phyloP scores from a whole-genome alignment of 257 asterid species.

The Gynochthodes officinalis region DNA sequence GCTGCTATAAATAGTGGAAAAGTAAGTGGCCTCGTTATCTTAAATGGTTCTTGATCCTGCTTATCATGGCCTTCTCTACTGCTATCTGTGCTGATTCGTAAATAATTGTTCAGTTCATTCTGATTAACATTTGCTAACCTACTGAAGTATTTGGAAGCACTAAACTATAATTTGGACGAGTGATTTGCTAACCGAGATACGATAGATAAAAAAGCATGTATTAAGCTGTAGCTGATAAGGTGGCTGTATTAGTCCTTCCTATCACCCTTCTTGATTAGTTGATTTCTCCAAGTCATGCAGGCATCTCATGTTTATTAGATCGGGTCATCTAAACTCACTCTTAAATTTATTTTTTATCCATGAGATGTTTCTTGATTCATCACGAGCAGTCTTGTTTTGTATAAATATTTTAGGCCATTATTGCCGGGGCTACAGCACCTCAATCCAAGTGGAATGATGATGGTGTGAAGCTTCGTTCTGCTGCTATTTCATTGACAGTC shows the following conservation, averaged over 20 bases:
- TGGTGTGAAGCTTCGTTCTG: slow-evolving; percentile 81
- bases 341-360: not conserved
- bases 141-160: not conserved
- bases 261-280: not conserved
- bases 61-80: not conserved
- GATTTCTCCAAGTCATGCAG: not conserved
- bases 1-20: slow-evolving; percentile 85
- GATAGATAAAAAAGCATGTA: not conserved
- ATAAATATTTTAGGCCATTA: slow-evolving; percentile 44
- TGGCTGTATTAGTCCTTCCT: not conserved
- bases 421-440: slow-evolving; percentile 91
- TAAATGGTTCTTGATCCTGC: slow-evolving; percentile 1
- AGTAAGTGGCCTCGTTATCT: slow-evolving; percentile 36
- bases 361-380: not conserved
- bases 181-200: not conserved
- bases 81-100: not conserved
- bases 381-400: not conserved
- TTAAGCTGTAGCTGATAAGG: not conserved
- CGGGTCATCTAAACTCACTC: not conserved
- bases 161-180: not conserved
- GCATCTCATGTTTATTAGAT: not conserved
- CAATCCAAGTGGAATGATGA: slow-evolving; percentile 63
- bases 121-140: not conserved
- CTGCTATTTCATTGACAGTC: slow-evolving; percentile 76
- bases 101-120: not conserved